phyloP scores from a whole-genome alignment of 495 filamentous ascomycete genomes.

The Xylaria palmicola region DNA sequence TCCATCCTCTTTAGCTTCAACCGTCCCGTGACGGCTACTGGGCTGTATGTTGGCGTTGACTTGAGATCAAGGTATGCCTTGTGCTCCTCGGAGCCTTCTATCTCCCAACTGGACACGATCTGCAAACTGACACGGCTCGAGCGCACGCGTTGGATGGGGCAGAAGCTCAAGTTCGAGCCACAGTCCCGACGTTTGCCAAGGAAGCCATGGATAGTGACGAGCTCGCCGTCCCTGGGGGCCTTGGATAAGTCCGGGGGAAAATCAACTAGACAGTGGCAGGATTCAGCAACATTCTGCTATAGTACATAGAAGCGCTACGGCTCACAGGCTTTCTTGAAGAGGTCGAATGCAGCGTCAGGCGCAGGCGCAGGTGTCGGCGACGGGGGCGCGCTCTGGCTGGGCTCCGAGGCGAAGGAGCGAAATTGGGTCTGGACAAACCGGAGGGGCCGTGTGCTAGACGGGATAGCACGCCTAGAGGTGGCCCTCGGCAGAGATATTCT shows the following conservation, averaged over 20 bases:
- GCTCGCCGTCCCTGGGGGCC: conserved; percentile 43
- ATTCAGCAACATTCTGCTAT: background rate
- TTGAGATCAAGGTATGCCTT: conserved; percentile 30
- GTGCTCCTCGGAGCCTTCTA: conserved; percentile 22
- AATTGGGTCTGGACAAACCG: background rate
- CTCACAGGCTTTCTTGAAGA: conserved; percentile 8
- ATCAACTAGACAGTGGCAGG: background rate
- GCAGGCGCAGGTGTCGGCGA: background rate
- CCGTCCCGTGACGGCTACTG: conserved; percentile 41
- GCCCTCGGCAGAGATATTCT: background rate
- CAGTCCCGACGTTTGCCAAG: conserved; percentile 61
- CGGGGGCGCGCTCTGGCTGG: background rate
- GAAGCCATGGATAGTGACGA: conserved; percentile 71
- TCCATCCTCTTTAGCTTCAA: too few species aligned
- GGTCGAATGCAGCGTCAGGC: background rate
- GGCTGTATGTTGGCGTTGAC: conserved; percentile 35
- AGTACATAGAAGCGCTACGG: background rate
- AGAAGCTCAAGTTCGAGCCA: conserved; percentile 66
- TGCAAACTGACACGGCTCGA: conserved; percentile 24
- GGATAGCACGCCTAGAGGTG: background rate
- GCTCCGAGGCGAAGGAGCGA: background rate
- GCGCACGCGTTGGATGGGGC: conserved; percentile 33
- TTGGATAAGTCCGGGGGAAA: background rate
- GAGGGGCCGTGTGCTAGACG: background rate
- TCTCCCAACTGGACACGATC: conserved; percentile 33